Percentiles rank a stretch among this genome's conserved stretches.
phyloP scores from a whole-genome alignment of 257 asterid genomes.

The Galeopsis tetrahit region DNA sequence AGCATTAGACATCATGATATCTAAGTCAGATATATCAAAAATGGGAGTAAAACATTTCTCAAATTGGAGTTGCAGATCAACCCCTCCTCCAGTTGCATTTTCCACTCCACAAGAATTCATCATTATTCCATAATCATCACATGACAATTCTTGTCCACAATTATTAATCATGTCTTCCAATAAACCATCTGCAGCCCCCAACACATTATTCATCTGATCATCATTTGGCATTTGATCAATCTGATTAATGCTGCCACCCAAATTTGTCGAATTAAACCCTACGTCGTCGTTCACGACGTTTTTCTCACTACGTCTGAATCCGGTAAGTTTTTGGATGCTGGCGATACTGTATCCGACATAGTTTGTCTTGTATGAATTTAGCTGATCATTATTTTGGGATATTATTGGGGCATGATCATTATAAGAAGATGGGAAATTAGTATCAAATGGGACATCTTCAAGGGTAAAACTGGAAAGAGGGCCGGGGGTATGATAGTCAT shows the following conservation, averaged over 20 bases:
- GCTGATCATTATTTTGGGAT: not conserved
- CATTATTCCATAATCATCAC: constrained; percentile 17
- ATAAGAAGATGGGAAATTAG: not conserved
- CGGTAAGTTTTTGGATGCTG: constrained; percentile 15
- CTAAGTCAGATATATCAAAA: constrained; percentile 33
- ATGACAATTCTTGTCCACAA: not conserved
- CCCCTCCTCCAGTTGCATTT: constrained; percentile 22
- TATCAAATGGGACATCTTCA: not conserved
- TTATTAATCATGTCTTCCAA: not conserved
- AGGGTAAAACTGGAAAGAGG: not conserved
- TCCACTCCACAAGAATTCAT: not conserved
- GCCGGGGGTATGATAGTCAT: not conserved
- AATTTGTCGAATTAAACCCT: not conserved
- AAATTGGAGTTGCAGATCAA: not conserved
- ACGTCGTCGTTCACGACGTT: too few species aligned
- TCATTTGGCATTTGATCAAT: constrained; percentile 1
- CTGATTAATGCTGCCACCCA: not conserved
- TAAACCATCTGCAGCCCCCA: not conserved
- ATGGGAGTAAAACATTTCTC: constrained; percentile 11
- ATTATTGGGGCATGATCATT: not conserved
- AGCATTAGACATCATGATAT: constrained; percentile 22
- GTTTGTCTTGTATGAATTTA: not conserved
- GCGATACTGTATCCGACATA: constrained; percentile 34
- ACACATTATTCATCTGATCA: too few species aligned
- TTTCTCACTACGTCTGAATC: too few species aligned